These are phyloP conservation scores for Coleophoma cylindrospora DNA, from an alignment of 2,329 filamentous ascomycete species.

Conservation along the genomic window DNA sequence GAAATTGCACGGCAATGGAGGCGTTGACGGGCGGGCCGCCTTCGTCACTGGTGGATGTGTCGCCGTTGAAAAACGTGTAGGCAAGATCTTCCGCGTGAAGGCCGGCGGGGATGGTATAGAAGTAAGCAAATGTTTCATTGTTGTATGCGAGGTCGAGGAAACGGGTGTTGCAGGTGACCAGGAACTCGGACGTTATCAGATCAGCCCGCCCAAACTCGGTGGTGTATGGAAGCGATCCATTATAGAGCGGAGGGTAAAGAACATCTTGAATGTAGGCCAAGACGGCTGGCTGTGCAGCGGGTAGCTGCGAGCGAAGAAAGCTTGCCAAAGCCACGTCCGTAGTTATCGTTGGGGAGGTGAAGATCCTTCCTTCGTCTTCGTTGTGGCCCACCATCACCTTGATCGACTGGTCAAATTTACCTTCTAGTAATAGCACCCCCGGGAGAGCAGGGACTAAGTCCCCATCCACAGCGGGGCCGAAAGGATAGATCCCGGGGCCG, in stretches of 20 bases:
- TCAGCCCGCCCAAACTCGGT: conserved; percentile 34
- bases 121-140: conserved; percentile 42
- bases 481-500: conserved; percentile 14
- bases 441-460: conserved; percentile 42
- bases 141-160: conserved; percentile 38
- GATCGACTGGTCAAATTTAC: conserved; percentile 37
- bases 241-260: conserved; percentile 1
- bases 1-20: conserved; percentile 20
- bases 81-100: conserved; percentile 42
- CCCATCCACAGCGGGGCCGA: conserved; percentile 42
- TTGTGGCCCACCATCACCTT: conserved; percentile 40
- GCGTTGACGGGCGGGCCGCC: conserved; percentile 9
- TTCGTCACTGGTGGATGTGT: conserved; percentile 5
- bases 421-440: conserved; percentile 35
- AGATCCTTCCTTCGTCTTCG: conserved; percentile 34
- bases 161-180: conserved; percentile 44
- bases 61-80: conserved; percentile 41
- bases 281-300: neutral
- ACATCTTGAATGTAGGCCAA: neutral
- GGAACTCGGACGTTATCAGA: conserved; percentile 34
- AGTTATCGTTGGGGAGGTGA: conserved; percentile 28
- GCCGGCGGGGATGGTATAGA: conserved; percentile 44
- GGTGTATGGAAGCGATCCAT: neutral
- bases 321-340: conserved; percentile 7
- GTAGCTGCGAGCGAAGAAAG: neutral